Evolutionary conservation across 345 rosid genomes (phyloP), one percentile per base, ranked within the genome.

Genomic region (Alliaria petiolata): DNA sequence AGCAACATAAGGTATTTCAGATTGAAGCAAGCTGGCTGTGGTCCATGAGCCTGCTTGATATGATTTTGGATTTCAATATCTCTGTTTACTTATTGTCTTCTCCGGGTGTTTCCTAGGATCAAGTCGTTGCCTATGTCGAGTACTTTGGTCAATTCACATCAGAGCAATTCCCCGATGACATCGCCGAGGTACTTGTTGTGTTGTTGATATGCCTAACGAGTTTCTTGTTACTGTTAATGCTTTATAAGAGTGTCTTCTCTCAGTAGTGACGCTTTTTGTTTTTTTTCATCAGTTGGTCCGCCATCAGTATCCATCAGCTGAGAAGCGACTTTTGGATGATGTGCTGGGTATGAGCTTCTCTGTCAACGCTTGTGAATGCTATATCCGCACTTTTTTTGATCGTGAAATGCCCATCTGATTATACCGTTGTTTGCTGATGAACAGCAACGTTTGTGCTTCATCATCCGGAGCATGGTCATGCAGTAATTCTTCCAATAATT

Each of bases 381-480:
- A 34, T 46, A 12, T 56, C 33, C 5, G 30, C 31, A 40, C 38
- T 25, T 70, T 30, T 5, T 68, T 31, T 22, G 25, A 26, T 69
- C 17, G 13, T 71, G 40, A 19, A 46, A 16, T 43, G 56, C 43
- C 39, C 36, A 17, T 55, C 75, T 76, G 44, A 69, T 63, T 62
- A 22, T 22, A 3, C 66, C 49, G 74, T 47, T 26, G n/a, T 65
- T 75, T 65, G 15, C 70, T 62, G 59, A 56, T 75, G 68, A 67
- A 65, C 92, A 93, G 98, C 98, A n/a, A 93, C 66, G 17, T 93
- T 93, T 85, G 98, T 93, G 69, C 92, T 93, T 62, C 90, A 93
- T 76, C 98, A 93, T 76, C 98, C 98, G 17, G 98, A 93, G 82
- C 96, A 90, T 62, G 98, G 98, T 46, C 97, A 86, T 69, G 95